phyloP scores from a whole-genome alignment of 345 rosid species.

The Cardamine occulta region DNA sequence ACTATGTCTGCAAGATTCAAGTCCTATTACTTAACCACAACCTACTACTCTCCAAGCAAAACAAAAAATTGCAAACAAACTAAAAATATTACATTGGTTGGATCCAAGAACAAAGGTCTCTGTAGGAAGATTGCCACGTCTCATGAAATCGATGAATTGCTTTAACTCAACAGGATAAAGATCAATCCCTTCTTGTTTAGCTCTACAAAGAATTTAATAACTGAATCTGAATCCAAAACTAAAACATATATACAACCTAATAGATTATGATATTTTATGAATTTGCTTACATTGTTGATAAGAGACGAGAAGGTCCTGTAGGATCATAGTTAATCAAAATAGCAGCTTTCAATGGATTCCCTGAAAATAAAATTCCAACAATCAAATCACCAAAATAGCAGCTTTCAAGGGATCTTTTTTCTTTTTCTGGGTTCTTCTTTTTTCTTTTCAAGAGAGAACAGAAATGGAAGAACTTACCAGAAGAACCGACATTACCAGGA shows the following conservation, averaged over 20 bases:
- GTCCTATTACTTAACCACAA: slow-evolving; percentile 15
- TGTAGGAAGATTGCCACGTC: slow-evolving; percentile 63
- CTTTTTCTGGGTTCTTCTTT: slow-evolving; percentile 5
- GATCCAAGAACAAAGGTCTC: slow-evolving; percentile 73
- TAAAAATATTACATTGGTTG: slow-evolving; percentile 60
- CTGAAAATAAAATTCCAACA: slow-evolving; percentile 42
- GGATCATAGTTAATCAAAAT: slow-evolving; percentile 80
- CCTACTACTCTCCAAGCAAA: slow-evolving; percentile 15
- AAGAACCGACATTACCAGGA: slow-evolving; percentile 57
- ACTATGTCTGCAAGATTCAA: slow-evolving; percentile 56
- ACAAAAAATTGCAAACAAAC: neutral
- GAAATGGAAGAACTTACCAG: slow-evolving; percentile 46
- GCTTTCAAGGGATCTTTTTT: neutral
- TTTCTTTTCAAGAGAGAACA: neutral
- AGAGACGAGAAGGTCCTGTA: slow-evolving; percentile 70
- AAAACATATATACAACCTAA: neutral
- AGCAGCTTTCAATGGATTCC: slow-evolving; percentile 75
- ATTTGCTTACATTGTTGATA: slow-evolving; percentile 69
- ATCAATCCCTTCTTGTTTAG: slow-evolving; percentile 73
- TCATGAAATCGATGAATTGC: slow-evolving; percentile 68
- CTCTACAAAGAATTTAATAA: slow-evolving; percentile 45
- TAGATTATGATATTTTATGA: neutral
- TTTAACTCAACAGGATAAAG: slow-evolving; percentile 60
- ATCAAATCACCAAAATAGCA: slow-evolving; percentile 14
- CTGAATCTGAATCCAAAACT: neutral